Evolutionary conservation across 495 filamentous ascomycete species (phyloP).

Genomic region (Cenococcum geophilum): DNA sequence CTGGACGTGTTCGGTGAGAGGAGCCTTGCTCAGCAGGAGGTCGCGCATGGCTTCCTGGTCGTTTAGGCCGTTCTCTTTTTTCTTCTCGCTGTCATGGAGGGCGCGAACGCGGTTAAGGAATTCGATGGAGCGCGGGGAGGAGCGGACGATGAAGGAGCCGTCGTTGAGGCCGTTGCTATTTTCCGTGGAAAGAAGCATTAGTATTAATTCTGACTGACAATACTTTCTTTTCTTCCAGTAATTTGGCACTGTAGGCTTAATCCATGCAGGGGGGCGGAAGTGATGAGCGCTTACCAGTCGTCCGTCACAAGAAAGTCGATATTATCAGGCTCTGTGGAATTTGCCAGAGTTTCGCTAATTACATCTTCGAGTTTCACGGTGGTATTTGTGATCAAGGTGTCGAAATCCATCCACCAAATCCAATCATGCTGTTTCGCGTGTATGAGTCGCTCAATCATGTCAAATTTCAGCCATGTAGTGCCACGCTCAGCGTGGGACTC

Average conservation of each 20-base stretch:
- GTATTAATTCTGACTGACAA: no score
- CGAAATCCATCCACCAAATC: constrained; percentile 33
- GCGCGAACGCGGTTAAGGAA: constrained; percentile 25
- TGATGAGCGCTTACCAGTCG: constrained; percentile 21
- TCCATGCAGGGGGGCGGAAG: background rate
- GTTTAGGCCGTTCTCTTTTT: constrained; percentile 14
- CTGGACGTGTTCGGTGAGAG: constrained; percentile 4
- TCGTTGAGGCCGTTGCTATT: constrained; percentile 35
- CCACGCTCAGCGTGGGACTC: constrained; percentile 22
- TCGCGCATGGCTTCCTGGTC: constrained; percentile 35
- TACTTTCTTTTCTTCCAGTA: no score
- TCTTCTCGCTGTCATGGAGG: constrained; percentile 16
- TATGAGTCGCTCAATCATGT: constrained; percentile 33
- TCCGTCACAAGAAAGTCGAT: constrained; percentile 26
- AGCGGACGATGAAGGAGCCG: constrained; percentile 33
- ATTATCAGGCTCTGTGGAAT: constrained; percentile 18
- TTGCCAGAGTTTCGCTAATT: constrained; percentile 27
- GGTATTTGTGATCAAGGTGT: constrained; percentile 3
- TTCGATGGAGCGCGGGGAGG: constrained; percentile 18
- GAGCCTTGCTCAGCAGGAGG: constrained; percentile 12
- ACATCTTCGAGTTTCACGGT: constrained; percentile 15
- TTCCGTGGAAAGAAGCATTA: no score
- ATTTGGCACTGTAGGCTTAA: background rate
- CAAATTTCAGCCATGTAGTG: constrained; percentile 28
- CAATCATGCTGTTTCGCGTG: constrained; percentile 30